Evolutionary conservation across 148 eudicot species (phyloP), one percentile per base, ranked within the genome.

Genomic region (Cornus suecica): DNA sequence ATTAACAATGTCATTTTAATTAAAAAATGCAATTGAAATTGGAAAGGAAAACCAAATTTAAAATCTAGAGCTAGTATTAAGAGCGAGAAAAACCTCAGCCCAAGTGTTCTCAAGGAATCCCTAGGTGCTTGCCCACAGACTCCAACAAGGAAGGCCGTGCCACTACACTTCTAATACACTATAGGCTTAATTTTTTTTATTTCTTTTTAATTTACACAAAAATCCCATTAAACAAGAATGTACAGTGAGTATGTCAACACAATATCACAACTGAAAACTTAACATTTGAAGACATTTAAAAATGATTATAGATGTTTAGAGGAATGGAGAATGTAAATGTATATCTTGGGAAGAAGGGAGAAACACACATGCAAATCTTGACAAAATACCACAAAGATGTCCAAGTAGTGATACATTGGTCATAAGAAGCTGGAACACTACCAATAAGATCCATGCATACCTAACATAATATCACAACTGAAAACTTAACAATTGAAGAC

Each of bases 321-420:
- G n/a, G n/a, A n/a, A n/a, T n/a, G n/a, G n/a, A n/a, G n/a, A n/a
- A 4, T 41, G 45, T 41, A 41, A 9, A 41, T 4, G 45, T 41
- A 41, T 9, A 24, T 58, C 24, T 34, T 16, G 30, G 16, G 30
- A 61, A 42, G 70, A 66, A n/a, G 65, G 52, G 51, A 27, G 5
- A 71, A 68, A n/a, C 84, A 58, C 85, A 87, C 90, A 87, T 60
- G 88, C 90, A 83, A 90, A 94, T 76, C 98, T 97, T 70, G 98
- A 92, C 73, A 94, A 81, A 81, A 94, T 92, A 79, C 98, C 98
- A 85, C 96, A 92, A 45, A 94, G 89, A 81, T 94, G n/a, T n/a
- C n/a, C n/a, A n/a, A n/a, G n/a, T n/a, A n/a, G n/a, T n/a, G n/a
- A n/a, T n/a, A n/a, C n/a, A n/a, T n/a, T n/a, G n/a, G n/a, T n/a